Base-by-base conservation (phyloP, 2,329 filamentous ascomycete species). In the Pestalotiopsis fici region DNA sequence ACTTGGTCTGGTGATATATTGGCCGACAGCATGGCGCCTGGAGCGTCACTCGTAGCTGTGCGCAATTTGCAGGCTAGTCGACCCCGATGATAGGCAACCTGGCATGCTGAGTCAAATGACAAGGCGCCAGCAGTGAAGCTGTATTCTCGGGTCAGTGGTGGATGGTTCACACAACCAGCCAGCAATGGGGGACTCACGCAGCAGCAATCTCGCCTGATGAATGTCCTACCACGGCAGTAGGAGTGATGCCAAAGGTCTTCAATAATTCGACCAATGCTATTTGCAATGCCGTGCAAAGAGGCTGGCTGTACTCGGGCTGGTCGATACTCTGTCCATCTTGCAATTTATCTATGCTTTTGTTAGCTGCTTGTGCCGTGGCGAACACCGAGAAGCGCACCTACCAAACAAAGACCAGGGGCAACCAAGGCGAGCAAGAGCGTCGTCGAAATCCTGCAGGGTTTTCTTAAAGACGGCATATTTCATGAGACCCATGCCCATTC, bases 221-320 rank as follows among this genome's bases (percentile, higher is more conserved):
- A 66, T 82, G 80, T 1, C 81, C 80, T 0, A 78, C 72, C 0
- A 80, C 76, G 4, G 68, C 67, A 18, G 69, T 47, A 0, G 78
- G 78, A 0, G 57, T 62, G 2, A 82, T 67, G 1, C 72, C 71
- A 60, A 75, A 79, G 1, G 67, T 66, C 15, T 68, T 61, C 21
- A 80, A 69, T 0, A 81, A 69, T 9, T 82, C 76, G 1, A 82
- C 74, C 0, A 84, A 70, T 2, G 72, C 82, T 1, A 86, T 67
- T 66, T 85, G 83, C 0, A 86, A n/a, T 0, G 81, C 81, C 0
- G 82, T 83, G 39, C 77, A 83, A 0, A 81, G 50, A 0, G 83
- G 78, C 66, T 85, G 83, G 11, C 75, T 76, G 15, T 77, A 64
- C 12, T 74, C 25, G 13, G 60, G 60, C 3, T 47, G 18, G 60